These are phyloP conservation scores for Paecilomyces sp. DNA, from an alignment of 2,329 filamentous ascomycete genomes.

Conservation along the genomic window DNA sequence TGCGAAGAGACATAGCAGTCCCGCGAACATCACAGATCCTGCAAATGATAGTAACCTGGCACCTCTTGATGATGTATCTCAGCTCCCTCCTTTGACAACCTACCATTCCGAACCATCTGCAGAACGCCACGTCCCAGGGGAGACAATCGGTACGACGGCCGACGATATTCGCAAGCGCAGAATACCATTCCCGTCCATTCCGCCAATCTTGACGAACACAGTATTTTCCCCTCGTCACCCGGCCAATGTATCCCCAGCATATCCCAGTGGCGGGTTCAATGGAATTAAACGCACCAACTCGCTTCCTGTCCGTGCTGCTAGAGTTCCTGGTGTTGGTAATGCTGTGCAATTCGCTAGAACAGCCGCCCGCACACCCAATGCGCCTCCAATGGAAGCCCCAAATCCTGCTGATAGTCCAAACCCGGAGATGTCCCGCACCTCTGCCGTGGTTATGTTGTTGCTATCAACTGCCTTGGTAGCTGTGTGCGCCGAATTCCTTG, in stretches of 20 bases:
- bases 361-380: conserved; percentile 19
- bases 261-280: conserved; percentile 11
- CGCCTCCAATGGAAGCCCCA: conserved; percentile 8
- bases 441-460: conserved; percentile 49
- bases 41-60: background rate
- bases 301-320: conserved; percentile 19
- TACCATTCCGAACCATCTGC: background rate
- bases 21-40: background rate
- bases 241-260: background rate
- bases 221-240: conserved; percentile 15
- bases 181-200: conserved; percentile 22
- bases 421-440: conserved; percentile 47
- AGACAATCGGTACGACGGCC: background rate
- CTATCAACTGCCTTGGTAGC: conserved; percentile 53
- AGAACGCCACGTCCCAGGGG: background rate
- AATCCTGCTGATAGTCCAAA: conserved; percentile 6
- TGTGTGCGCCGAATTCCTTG: conserved; percentile 63
- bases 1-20: background rate
- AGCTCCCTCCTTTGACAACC: background rate
- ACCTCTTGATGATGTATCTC: background rate
- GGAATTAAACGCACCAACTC: conserved; percentile 24
- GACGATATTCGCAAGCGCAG: conserved; percentile 15
- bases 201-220: conserved; percentile 26
- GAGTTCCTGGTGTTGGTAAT: conserved; percentile 21
- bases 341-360: conserved; percentile 26